Percentiles rank a stretch among this genome's conserved stretches.
Conservation (phyloP, 495 filamentous ascomycete species). For the Corynascus novoguineensis region DNA sequence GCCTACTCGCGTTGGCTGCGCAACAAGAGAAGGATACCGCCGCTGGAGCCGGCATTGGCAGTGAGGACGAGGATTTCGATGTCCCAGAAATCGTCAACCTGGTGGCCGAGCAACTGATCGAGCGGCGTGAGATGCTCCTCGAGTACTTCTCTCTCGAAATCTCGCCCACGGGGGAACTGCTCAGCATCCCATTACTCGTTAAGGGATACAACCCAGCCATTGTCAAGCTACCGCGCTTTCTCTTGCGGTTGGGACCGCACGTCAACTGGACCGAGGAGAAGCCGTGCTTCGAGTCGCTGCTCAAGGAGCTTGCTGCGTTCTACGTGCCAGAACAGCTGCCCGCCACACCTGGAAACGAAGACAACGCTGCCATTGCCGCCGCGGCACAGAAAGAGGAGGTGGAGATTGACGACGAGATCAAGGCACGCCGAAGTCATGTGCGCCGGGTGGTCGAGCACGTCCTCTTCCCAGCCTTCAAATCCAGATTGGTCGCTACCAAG, state of each 20-base stretch:
- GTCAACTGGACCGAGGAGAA: conserved; percentile 84
- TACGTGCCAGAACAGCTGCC: conserved; percentile 87
- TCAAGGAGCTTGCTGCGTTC: conserved; percentile 83
- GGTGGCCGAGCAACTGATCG: conserved; percentile 58
- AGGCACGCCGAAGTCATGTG: conserved; percentile 52
- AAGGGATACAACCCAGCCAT: conserved; percentile 84
- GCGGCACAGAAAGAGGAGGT: not conserved
- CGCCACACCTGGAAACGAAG: conserved; percentile 35
- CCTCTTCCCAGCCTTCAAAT: conserved; percentile 77
- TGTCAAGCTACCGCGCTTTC: conserved; percentile 81
- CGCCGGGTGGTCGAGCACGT: conserved; percentile 60
- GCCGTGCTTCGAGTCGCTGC: conserved; percentile 77
- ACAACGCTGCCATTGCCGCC: conserved; percentile 6
- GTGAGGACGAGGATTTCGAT: conserved; percentile 48
- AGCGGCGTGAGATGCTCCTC: conserved; percentile 74
- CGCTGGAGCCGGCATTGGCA: conserved; percentile 14
- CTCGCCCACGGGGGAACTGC: conserved; percentile 67
- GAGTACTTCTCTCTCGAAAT: conserved; percentile 93
- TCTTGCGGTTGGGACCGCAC: conserved; percentile 81
- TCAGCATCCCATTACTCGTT: conserved; percentile 73
- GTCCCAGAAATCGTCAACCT: conserved; percentile 59
- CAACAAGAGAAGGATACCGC: conserved; percentile 52
- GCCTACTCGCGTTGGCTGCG: conserved; percentile 68
- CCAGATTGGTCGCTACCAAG: conserved; percentile 77
- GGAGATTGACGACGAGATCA: conserved; percentile 36